Evolutionary conservation across 192 early-diverging fungal species (phyloP).

Genomic region (Coemansia sp.): DNA sequence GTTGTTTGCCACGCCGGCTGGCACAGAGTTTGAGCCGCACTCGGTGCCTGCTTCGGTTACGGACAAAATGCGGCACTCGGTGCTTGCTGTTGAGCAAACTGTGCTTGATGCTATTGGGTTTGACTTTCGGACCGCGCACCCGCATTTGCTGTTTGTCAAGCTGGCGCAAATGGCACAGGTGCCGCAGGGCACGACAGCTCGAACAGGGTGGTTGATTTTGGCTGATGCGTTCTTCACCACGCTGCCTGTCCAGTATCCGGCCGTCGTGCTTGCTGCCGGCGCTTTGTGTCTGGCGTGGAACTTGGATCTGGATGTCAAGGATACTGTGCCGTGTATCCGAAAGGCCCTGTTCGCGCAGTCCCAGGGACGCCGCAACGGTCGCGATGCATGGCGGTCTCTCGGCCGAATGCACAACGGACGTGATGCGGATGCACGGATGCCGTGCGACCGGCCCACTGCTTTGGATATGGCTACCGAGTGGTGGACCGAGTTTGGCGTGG

Average conservation of each 20-base stretch:
- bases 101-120: conserved; percentile 78
- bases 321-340: conserved; percentile 11
- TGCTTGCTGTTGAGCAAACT: conserved; percentile 66
- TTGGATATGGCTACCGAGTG: conserved; percentile 27
- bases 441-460: neutral
- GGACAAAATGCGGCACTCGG: conserved; percentile 63
- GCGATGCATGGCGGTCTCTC: neutral
- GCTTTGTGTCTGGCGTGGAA: conserved; percentile 50
- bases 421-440: neutral
- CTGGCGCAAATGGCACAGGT: conserved; percentile 64
- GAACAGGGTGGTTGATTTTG: conserved; percentile 42
- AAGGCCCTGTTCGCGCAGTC: neutral
- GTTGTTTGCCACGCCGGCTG: conserved; percentile 8
- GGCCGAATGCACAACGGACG: neutral
- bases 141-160: conserved; percentile 69
- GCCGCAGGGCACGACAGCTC: conserved; percentile 12
- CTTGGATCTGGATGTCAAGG: conserved; percentile 21
- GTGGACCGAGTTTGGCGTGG: conserved; percentile 40
- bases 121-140: conserved; percentile 74
- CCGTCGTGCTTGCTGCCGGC: conserved; percentile 38
- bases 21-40: conserved; percentile 21
- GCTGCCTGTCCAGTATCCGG: conserved; percentile 49
- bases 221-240: conserved; percentile 50
- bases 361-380: neutral
- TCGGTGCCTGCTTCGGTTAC: conserved; percentile 51